phyloP scores from a whole-genome alignment of 1,139 yeast species.

The Pichia sp. region DNA sequence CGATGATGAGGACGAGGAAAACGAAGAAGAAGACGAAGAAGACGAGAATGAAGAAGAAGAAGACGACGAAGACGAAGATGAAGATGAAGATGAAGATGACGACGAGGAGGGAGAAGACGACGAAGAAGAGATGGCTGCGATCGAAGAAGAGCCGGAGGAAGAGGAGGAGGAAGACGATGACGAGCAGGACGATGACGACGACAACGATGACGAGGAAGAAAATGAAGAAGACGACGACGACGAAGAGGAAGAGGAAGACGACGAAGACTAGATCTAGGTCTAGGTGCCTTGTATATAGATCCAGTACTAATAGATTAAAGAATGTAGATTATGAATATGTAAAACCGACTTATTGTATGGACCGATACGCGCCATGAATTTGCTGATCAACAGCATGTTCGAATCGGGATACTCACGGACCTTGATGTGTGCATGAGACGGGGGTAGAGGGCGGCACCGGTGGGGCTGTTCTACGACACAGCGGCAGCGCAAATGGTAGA shows the following conservation, averaged over 20 bases:
- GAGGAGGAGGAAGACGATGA: slow-evolving; percentile 7
- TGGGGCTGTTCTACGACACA: background rate
- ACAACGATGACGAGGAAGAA: background rate
- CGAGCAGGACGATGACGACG: background rate
- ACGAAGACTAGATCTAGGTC: background rate
- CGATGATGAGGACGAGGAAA: slow-evolving; percentile 2
- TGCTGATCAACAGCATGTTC: no score
- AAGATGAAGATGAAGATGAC: background rate
- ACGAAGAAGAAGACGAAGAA: slow-evolving; percentile 15
- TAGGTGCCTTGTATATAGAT: background rate
- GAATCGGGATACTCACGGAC: no score
- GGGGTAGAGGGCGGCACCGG: no score
- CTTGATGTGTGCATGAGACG: no score
- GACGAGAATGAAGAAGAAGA: slow-evolving; percentile 7
- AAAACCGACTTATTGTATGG: background rate
- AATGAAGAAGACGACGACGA: background rate
- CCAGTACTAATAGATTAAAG: background rate
- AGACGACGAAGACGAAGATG: slow-evolving; percentile 1
- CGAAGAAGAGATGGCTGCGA: slow-evolving; percentile 27
- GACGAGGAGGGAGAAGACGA: slow-evolving; percentile 49
- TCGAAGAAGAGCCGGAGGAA: slow-evolving; percentile 8
- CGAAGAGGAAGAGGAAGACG: background rate
- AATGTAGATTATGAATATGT: background rate
- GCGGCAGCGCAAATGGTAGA: slow-evolving; percentile 1
- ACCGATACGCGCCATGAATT: background rate